phyloP scores from a whole-genome alignment of 495 filamentous ascomycete genomes.

The Penicillium chermesinum region DNA sequence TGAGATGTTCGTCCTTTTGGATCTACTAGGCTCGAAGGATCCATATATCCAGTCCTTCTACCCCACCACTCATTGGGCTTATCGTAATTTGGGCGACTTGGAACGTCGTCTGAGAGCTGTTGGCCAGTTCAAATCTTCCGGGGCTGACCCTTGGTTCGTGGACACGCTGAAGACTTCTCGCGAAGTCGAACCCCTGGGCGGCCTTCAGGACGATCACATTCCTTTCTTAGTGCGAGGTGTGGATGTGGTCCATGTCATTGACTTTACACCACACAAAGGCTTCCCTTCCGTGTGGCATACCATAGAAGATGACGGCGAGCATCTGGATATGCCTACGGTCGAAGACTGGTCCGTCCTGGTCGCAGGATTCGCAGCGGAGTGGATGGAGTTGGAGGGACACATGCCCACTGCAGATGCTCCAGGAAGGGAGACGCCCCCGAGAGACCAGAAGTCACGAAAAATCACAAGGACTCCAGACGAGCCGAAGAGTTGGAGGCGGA shows the following conservation, averaged over 20 bases:
- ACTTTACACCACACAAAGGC: constrained; percentile 43
- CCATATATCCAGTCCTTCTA: constrained; percentile 79
- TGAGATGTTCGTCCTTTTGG: constrained; percentile 85
- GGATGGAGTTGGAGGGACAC: constrained; percentile 91
- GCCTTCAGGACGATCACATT: constrained; percentile 80
- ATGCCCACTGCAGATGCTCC: too few species aligned
- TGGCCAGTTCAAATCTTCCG: constrained; percentile 46
- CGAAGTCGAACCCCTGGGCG: constrained; percentile 38
- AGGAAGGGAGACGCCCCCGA: too few species aligned
- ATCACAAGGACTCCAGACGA: background rate
- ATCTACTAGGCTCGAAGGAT: constrained; percentile 69
- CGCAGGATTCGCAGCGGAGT: constrained; percentile 83
- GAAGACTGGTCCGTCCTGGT: constrained; percentile 83
- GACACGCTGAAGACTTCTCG: constrained; percentile 50
- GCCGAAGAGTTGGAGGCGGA: constrained; percentile 14
- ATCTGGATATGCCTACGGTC: constrained; percentile 77
- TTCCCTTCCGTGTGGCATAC: constrained; percentile 89
- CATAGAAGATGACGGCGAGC: constrained; percentile 75
- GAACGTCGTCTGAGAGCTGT: constrained; percentile 65
- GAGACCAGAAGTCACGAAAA: constrained; percentile 43
- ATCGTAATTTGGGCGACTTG: constrained; percentile 59
- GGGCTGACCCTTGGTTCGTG: constrained; percentile 40
- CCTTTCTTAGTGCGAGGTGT: constrained; percentile 85
- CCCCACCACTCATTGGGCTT: constrained; percentile 89
- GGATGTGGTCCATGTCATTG: constrained; percentile 82